Percentiles rank a stretch among this genome's conserved stretches.
Conservation (phyloP, 1,139 yeast genomes). For the Yamadazyma pseudoaaseri region DNA sequence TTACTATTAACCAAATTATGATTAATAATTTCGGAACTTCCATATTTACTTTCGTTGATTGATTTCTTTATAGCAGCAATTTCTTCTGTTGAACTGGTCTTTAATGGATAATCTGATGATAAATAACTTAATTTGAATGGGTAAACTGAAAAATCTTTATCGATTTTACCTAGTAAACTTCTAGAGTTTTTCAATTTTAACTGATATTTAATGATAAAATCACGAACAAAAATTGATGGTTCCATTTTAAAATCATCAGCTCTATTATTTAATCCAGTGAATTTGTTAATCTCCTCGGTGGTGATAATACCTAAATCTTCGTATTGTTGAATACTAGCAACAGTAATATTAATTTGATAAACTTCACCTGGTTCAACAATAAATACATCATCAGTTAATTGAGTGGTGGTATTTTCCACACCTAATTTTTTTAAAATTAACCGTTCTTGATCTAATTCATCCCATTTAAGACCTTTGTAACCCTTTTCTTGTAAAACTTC, state of each 20-base stretch:
- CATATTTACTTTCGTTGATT: constrained; percentile 63
- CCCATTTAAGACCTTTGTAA: constrained; percentile 91
- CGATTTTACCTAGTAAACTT: constrained; percentile 66
- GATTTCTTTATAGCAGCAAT: constrained; percentile 47
- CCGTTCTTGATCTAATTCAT: constrained; percentile 73
- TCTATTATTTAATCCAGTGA: constrained; percentile 59
- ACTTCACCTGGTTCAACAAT: constrained; percentile 78
- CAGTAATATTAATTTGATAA: constrained; percentile 76
- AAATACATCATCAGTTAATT: constrained; percentile 78
- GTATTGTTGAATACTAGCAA: constrained; percentile 64
- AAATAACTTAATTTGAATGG: constrained; percentile 84
- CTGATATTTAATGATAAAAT: constrained; percentile 75
- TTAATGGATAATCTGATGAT: constrained; percentile 55
- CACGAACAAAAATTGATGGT: constrained; percentile 81
- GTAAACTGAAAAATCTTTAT: constrained; percentile 75
- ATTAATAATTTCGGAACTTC: constrained; percentile 77
- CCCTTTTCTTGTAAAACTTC: constrained; percentile 90
- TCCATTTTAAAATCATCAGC: constrained; percentile 51
- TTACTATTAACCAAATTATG: constrained; percentile 76
- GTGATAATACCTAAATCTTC: constrained; percentile 64
- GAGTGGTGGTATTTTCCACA: constrained; percentile 3
- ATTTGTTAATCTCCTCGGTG: constrained; percentile 62
- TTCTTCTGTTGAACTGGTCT: constrained; percentile 36
- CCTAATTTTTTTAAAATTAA: constrained; percentile 13
- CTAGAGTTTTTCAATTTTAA: constrained; percentile 77